Conservation (phyloP, 1,284 basidiomycete genomes). For the Moesziomyces parantarcticus region DNA sequence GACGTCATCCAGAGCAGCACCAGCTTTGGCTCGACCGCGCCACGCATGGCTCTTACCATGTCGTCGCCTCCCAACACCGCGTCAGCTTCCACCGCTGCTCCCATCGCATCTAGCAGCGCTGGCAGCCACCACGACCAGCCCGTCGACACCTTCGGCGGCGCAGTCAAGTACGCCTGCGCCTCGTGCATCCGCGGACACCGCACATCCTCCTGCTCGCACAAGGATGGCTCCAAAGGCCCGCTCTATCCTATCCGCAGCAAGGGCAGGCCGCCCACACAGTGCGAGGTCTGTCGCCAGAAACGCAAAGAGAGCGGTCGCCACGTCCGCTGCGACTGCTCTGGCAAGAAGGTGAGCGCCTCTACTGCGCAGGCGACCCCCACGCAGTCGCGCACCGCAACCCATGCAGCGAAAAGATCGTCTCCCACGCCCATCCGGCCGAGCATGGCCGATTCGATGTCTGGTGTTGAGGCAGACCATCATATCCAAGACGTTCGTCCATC, state of each 20-base stretch:
- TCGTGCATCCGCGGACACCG: constrained; percentile 63
- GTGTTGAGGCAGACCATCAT: not conserved
- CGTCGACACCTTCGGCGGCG: constrained; percentile 1
- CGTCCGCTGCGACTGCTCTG: constrained; percentile 49
- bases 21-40: constrained; percentile 3
- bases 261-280: constrained; percentile 60
- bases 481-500: constrained; percentile 7
- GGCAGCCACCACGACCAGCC: constrained; percentile 9
- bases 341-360: constrained; percentile 18
- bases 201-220: constrained; percentile 59
- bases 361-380: not conserved
- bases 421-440: constrained; percentile 10
- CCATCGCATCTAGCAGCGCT: constrained; percentile 1
- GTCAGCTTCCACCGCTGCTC: not conserved
- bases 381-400: no score
- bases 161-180: constrained; percentile 60
- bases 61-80: constrained; percentile 4
- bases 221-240: constrained; percentile 59
- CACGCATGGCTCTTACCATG: constrained; percentile 12
- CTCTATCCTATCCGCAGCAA: constrained; percentile 56
- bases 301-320: constrained; percentile 53
- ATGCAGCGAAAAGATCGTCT: constrained; percentile 3
- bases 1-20: constrained; percentile 8
- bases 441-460: not conserved
- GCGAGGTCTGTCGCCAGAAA: constrained; percentile 55